These are phyloP conservation scores for Tetracladium maxilliforme DNA, from an alignment of 2,329 filamentous ascomycete genomes.

Conservation along the genomic window DNA sequence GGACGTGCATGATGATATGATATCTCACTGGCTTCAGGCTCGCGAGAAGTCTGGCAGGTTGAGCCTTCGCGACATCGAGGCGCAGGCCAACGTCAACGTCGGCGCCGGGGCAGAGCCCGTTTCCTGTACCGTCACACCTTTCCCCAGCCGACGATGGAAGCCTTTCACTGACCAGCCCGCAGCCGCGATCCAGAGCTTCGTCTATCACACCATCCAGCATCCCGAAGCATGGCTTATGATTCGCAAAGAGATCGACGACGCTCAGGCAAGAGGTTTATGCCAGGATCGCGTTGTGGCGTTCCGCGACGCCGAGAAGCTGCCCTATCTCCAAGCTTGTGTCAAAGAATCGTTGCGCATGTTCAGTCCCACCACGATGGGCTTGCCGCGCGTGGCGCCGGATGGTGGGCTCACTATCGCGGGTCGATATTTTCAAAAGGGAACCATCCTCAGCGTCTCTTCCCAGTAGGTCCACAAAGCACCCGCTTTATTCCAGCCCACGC, in stretches of 20 bases:
- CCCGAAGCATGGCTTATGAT: constrained; percentile 6
- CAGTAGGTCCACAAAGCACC: constrained; percentile 28
- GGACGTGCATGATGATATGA: constrained; percentile 19
- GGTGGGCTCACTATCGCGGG: constrained; percentile 25
- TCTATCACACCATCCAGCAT: constrained; percentile 19
- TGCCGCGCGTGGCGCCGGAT: constrained; percentile 27
- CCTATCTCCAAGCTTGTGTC: constrained; percentile 34
- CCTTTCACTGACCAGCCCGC: constrained; percentile 31
- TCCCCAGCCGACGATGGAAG: too few species aligned
- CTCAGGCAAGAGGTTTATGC: constrained; percentile 16
- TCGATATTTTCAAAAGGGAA: constrained; percentile 23
- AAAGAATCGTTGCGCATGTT: constrained; percentile 31
- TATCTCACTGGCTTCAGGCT: constrained; percentile 23
- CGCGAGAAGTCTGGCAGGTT: constrained; percentile 23
- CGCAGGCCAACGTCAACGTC: constrained; percentile 16
- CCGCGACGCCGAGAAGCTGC: constrained; percentile 32
- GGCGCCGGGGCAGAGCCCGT: constrained; percentile 16
- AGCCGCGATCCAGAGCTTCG: too few species aligned
- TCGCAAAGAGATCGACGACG: constrained; percentile 8
- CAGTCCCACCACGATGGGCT: constrained; percentile 24
- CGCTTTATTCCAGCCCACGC: constrained; percentile 26
- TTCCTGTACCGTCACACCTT: too few species aligned
- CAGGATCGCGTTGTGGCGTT: constrained; percentile 22
- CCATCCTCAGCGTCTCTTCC: constrained; percentile 24
- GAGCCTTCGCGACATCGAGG: constrained; percentile 18